Percentiles rank a stretch among this genome's conserved stretches.
These are phyloP conservation scores for Monascus ruber DNA, from an alignment of 2,329 filamentous ascomycete species.

Conservation along the genomic window DNA sequence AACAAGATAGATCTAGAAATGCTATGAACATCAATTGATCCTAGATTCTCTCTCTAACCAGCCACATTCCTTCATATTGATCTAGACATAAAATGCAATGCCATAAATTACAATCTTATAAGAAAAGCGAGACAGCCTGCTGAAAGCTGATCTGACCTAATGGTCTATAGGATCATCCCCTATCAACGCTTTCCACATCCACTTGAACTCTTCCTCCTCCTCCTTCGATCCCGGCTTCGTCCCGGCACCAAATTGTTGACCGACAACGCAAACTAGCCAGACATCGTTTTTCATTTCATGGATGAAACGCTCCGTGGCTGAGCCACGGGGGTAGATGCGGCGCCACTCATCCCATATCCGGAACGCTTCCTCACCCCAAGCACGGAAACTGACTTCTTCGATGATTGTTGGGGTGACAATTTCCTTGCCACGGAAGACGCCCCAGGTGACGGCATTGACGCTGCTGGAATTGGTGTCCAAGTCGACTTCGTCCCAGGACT, in stretches of 20 bases:
- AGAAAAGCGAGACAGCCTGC: too few relatives aligned
- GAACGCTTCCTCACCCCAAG: slow-evolving; percentile 94
- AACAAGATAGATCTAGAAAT: too few relatives aligned
- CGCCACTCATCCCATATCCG: slow-evolving; percentile 93
- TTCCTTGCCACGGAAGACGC: slow-evolving; percentile 88
- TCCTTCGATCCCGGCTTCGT: slow-evolving; percentile 26
- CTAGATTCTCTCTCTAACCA: too few relatives aligned
- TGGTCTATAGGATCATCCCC: slow-evolving; percentile 10
- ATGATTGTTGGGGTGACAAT: slow-evolving; percentile 96
- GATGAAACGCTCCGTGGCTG: slow-evolving; percentile 60
- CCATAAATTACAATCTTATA: too few relatives aligned
- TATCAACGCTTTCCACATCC: slow-evolving; percentile 29
- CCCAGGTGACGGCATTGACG: slow-evolving; percentile 95
- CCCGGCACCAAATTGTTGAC: slow-evolving; percentile 35
- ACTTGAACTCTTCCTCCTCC: slow-evolving; percentile 28
- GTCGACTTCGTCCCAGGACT: slow-evolving; percentile 21
- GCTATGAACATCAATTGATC: too few relatives aligned
- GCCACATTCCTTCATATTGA: too few relatives aligned
- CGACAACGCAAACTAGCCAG: slow-evolving; percentile 70
- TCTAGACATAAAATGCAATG: too few relatives aligned
- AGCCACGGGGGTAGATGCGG: slow-evolving; percentile 67
- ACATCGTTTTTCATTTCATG: slow-evolving; percentile 55
- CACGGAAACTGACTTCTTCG: slow-evolving; percentile 83
- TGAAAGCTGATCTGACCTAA: neutral
- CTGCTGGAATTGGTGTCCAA: slow-evolving; percentile 32